A percentile compares a stretch with the other conserved stretches of the same genome.
phyloP scores from a whole-genome alignment of 345 rosid genomes.

The Alliaria petiolata region DNA sequence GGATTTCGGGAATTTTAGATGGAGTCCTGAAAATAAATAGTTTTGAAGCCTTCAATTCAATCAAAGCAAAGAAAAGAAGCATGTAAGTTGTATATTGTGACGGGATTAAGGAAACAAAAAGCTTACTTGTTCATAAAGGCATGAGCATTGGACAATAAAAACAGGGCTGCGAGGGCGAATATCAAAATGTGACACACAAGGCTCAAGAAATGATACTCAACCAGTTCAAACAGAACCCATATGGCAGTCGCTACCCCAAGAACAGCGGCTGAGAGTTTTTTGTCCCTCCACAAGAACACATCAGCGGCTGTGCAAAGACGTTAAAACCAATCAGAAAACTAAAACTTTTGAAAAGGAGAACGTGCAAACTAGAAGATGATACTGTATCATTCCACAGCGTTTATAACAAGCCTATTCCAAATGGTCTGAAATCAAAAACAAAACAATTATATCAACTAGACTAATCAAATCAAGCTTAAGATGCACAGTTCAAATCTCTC shows the following conservation, averaged over 20 bases:
- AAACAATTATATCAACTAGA: not conserved
- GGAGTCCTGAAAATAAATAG: conserved; percentile 35
- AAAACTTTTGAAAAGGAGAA: no score
- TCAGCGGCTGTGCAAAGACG: conserved; percentile 57
- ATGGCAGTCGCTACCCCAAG: conserved; percentile 61
- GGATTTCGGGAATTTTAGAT: conserved; percentile 66
- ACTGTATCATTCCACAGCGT: not conserved
- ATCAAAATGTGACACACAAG: conserved; percentile 65
- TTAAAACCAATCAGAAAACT: not conserved
- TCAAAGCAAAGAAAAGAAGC: no score
- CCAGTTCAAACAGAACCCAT: conserved; percentile 73
- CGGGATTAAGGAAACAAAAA: not conserved
- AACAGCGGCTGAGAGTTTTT: conserved; percentile 60
- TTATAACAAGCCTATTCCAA: not conserved
- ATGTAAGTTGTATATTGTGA: not conserved
- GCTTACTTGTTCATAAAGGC: conserved; percentile 65
- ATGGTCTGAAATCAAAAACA: not conserved
- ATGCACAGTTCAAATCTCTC: not conserved
- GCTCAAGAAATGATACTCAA: conserved; percentile 72
- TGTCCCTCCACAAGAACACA: conserved; percentile 87
- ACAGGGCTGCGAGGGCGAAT: conserved; percentile 46
- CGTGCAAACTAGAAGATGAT: not conserved
- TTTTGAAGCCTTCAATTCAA: not conserved
- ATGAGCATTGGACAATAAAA: conserved; percentile 64
- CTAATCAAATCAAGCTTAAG: not conserved